phyloP scores from a whole-genome alignment of 257 asterid species.

The Perilla frutescens region DNA sequence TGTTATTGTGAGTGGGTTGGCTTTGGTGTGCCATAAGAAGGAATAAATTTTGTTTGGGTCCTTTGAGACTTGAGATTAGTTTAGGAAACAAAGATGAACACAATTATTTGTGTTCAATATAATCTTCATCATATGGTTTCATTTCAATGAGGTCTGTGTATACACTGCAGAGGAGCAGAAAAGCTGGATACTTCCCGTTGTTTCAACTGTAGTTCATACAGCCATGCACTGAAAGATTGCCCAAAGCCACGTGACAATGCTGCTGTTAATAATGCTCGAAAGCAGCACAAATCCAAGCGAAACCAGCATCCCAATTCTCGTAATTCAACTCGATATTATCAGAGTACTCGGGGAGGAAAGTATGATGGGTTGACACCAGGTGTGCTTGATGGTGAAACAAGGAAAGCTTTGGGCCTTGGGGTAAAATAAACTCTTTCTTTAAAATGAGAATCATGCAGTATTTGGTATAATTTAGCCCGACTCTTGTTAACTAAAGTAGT shows the following conservation, averaged over 20 bases:
- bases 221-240: slow-evolving; percentile 90
- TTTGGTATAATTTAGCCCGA: slow-evolving; percentile 8
- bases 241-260: slow-evolving; percentile 83
- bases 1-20: too few relatives aligned
- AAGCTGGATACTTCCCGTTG: slow-evolving; percentile 73
- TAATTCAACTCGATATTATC: slow-evolving; percentile 81
- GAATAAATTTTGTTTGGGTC: neutral
- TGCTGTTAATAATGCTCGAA: slow-evolving; percentile 90
- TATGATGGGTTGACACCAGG: slow-evolving; percentile 90
- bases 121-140: slow-evolving; percentile 5
- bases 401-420: slow-evolving; percentile 83
- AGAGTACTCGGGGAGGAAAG: slow-evolving; percentile 78
- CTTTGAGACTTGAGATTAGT: neutral
- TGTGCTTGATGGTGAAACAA: slow-evolving; percentile 84
- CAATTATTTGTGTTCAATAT: too few relatives aligned
- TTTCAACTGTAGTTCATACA: slow-evolving; percentile 93
- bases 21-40: too few relatives aligned
- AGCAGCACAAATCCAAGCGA: slow-evolving; percentile 68
- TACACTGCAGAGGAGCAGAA: slow-evolving; percentile 58
- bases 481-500: neutral
- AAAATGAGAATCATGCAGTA: slow-evolving; percentile 11
- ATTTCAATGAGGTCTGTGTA: slow-evolving; percentile 35
- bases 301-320: slow-evolving; percentile 68
- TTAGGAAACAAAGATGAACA: neutral
- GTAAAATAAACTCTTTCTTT: slow-evolving; percentile 51